phyloP scores from a whole-genome alignment of 257 asterid genomes.

The Solanum piurae region DNA sequence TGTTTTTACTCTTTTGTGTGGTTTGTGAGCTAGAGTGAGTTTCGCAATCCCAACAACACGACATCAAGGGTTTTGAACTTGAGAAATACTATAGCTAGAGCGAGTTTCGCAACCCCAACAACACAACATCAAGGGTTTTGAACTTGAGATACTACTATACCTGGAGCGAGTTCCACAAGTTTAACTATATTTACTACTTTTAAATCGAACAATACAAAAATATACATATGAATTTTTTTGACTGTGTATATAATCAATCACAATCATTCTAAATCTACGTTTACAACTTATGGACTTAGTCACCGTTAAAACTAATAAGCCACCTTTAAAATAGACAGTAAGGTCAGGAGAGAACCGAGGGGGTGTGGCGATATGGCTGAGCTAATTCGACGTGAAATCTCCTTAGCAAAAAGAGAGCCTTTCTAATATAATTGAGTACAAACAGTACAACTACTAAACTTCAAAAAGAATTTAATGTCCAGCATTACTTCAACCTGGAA shows the following conservation, averaged over 20 bases:
- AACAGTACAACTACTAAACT: background rate
- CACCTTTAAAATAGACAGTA: constrained; percentile 34
- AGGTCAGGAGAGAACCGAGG: constrained; percentile 57
- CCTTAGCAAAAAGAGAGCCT: constrained; percentile 30
- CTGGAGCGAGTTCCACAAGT: background rate
- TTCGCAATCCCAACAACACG: too few species aligned
- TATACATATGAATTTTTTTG: background rate
- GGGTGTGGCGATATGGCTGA: background rate
- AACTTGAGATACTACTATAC: too few species aligned
- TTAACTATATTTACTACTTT: too few species aligned
- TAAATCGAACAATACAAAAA: background rate
- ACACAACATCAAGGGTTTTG: too few species aligned
- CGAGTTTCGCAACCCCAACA: too few species aligned
- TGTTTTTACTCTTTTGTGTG: background rate
- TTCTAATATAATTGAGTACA: background rate
- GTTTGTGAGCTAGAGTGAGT: background rate
- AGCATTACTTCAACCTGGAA: background rate
- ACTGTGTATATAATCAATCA: background rate
- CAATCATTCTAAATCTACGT: background rate
- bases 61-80: too few species aligned
- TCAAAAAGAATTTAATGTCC: too few species aligned
- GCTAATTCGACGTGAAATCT: constrained; percentile 32
- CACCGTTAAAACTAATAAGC: constrained; percentile 18
- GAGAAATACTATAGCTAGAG: background rate
- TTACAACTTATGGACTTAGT: background rate